These are phyloP conservation scores for Triticum turgidum DNA, from an alignment of 176 grass and related monocot genomes.

Conservation along the genomic window DNA sequence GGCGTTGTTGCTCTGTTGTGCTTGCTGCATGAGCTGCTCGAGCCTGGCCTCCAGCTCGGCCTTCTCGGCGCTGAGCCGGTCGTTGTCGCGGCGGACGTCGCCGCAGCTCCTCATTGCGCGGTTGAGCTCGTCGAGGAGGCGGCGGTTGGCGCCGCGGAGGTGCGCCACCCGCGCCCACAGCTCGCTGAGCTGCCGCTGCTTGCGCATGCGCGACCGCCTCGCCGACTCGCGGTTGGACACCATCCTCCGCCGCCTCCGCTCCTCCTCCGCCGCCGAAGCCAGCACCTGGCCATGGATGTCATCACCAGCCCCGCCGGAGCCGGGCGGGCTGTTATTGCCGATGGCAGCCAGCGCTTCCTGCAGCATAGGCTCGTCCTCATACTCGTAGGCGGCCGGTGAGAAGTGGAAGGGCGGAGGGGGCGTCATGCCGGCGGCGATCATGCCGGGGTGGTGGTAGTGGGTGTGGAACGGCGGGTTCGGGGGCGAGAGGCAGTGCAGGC, in stretches of 20 bases:
- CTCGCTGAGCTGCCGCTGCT: conserved; percentile 83
- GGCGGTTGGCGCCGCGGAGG: conserved; percentile 59
- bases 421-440: conserved; percentile 17
- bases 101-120: conserved; percentile 43
- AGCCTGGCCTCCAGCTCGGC: conserved; percentile 59
- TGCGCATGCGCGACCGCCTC: conserved; percentile 83
- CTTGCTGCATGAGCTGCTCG: conserved; percentile 43
- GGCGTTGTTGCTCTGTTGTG: not conserved
- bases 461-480: conserved; percentile 50
- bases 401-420: conserved; percentile 42
- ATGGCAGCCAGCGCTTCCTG: conserved; percentile 1
- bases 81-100: conserved; percentile 52
- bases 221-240: conserved; percentile 94
- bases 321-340: conserved; percentile 34
- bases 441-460: conserved; percentile 60
- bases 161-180: conserved; percentile 64
- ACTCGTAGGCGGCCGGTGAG: conserved; percentile 39
- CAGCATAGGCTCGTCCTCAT: conserved; percentile 23
- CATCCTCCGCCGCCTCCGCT: conserved; percentile 80
- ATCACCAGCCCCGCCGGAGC: conserved; percentile 36
- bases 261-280: conserved; percentile 40
- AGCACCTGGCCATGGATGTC: conserved; percentile 9
- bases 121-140: conserved; percentile 78
- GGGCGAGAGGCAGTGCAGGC: conserved; percentile 59
- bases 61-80: conserved; percentile 46